These are phyloP conservation scores for Setaria viridis DNA, from an alignment of 202 grass and related monocot species.

Conservation along the genomic window DNA sequence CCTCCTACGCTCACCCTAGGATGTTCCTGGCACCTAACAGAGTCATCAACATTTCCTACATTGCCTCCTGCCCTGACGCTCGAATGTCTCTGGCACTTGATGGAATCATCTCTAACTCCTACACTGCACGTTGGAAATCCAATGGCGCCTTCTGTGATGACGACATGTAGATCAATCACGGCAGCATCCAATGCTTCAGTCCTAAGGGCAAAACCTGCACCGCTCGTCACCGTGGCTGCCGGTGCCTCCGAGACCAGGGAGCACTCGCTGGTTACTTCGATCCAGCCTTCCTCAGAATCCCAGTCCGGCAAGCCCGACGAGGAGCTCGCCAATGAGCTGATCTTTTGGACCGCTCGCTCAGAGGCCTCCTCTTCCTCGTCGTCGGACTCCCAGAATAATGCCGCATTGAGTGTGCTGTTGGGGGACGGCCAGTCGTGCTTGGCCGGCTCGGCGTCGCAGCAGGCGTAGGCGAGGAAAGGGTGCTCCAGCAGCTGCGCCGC, in stretches of 20 bases:
- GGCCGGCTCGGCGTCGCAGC: background rate
- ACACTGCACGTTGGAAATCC: conserved; percentile 1
- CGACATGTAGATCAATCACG: background rate
- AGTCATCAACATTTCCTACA: background rate
- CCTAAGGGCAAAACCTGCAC: background rate
- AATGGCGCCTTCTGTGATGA: background rate
- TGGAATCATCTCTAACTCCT: background rate
- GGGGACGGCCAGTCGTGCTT: conserved; percentile 61
- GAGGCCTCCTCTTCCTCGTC: conserved; percentile 28
- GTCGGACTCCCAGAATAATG: conserved; percentile 55
- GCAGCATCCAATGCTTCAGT: background rate
- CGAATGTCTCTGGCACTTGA: conserved; percentile 1
- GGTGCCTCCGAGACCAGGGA: background rate
- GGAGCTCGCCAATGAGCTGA: conserved; percentile 49
- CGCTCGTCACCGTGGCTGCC: background rate
- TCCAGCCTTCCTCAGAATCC: conserved; percentile 64
- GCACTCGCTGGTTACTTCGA: conserved; percentile 8
- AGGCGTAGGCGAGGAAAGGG: conserved; percentile 57
- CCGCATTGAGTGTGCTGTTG: conserved; percentile 63
- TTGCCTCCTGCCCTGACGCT: background rate
- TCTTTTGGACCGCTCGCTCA: conserved; percentile 50
- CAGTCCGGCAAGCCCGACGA: conserved; percentile 47
- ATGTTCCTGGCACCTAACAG: background rate
- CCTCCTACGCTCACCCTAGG: background rate
- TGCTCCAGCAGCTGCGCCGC: conserved; percentile 65